Evolutionary conservation across 2,329 filamentous ascomycete species (phyloP).

Genomic region (Blumeriella jaapii): DNA sequence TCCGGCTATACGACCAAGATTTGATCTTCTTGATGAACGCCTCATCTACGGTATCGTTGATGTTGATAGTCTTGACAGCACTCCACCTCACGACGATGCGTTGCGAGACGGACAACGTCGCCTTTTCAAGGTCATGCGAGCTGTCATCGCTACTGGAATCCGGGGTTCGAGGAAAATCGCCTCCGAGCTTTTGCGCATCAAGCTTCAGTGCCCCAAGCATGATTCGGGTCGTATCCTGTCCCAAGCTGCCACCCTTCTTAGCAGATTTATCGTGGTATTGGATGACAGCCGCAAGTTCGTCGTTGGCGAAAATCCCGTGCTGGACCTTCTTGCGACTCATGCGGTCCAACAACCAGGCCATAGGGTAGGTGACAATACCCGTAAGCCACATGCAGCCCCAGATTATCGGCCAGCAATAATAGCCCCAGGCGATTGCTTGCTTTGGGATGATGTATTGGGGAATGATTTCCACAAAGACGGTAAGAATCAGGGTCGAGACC

Average conservation of each 20-base stretch:
- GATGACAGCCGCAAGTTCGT: conserved; percentile 17
- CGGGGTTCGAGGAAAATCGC: conserved; percentile 1
- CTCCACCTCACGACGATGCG: conserved; percentile 18
- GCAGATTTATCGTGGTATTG: conserved; percentile 18
- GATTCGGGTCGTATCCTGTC: conserved; percentile 15
- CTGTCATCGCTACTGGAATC: not conserved
- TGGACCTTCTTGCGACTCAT: conserved; percentile 6
- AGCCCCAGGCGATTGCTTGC: conserved; percentile 18
- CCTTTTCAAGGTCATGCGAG: conserved; percentile 19
- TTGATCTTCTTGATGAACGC: conserved; percentile 20
- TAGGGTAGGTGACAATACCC: conserved; percentile 16
- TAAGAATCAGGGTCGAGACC: conserved; percentile 19
- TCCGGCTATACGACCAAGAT: conserved; percentile 21
- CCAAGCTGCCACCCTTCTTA: conserved; percentile 17
- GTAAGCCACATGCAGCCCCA: conserved; percentile 22
- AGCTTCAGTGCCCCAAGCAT: conserved; percentile 21
- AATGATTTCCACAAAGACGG: conserved; percentile 21
- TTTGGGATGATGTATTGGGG: conserved; percentile 22
- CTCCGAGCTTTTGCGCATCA: conserved; percentile 14
- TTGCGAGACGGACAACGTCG: conserved; percentile 5
- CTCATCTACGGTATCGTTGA: conserved; percentile 18
- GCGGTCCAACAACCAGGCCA: conserved; percentile 18
- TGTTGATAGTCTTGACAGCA: conserved; percentile 17
- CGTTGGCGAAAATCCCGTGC: conserved; percentile 15
- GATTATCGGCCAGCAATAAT: conserved; percentile 21